Evolutionary conservation across 2,329 filamentous ascomycete genomes (phyloP), one percentile per base, ranked within the genome.

Genomic region (Curvularia spicifera): DNA sequence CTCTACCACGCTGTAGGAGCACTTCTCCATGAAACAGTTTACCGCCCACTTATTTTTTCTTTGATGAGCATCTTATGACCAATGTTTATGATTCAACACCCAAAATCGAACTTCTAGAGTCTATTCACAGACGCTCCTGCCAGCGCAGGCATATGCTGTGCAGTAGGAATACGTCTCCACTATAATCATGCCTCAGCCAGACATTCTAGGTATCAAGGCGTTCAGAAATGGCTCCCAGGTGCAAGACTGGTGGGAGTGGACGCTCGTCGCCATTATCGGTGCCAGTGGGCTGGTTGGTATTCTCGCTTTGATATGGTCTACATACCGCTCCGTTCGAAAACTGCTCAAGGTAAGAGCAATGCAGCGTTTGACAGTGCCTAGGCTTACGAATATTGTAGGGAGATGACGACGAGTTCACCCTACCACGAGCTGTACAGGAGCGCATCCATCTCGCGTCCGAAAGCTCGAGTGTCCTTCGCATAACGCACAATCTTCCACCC

Each of bases 231-330:
- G 64, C n/a, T 43, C 52, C n/a, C 42, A 59, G 10, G 54, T 73
- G 10, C 60, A 64, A 15, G 37, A 65, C 29, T 77, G 74, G 74
- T 77, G 74, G 74, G 66, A 75, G 48, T 73, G 62, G 65, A 62
- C 66, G 5, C 66, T 77, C 10, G 59, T 76, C 13, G 68, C 69
- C 22, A 71, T 77, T 37, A 69, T 77, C 51, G 57, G 58, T 57
- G 70, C 62, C 5, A 73, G 74, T 53, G 72, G 53, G 4, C 42
- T 71, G 5, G 51, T 71, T 49, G 74, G 74, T 4, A 35, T 69
- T 22, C 29, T 72, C 29, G 59, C 72, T 24, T 63, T 72, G 33
- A 5, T 73, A 6, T 75, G 71, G 71, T 63, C 60, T 24, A 68
- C 64, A 2, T 69, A 63, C 49, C 62, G 59, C 35, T 58, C 63